Base-by-base conservation (phyloP, 2,329 filamentous ascomycete species). In the Botrytis fabae region DNA sequence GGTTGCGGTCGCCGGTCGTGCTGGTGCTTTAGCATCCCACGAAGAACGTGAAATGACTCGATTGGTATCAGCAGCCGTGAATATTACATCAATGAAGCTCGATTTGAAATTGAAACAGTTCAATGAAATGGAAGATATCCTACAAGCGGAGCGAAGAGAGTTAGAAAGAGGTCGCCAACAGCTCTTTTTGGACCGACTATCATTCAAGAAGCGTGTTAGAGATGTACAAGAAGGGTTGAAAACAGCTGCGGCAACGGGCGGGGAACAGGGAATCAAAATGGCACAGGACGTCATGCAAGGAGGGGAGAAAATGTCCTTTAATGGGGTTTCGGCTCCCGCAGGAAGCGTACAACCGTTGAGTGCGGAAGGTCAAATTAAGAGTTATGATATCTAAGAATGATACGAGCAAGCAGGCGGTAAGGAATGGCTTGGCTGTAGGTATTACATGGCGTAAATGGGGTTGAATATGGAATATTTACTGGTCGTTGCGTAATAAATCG, bases 1-100 rank as follows among this genome's bases (percentile, higher is more conserved):
- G 68, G 94, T 93, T 28, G 89, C 95, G 14, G 92, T 95, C 75
- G 95, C 95, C 20, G 94, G 93, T 2, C 93, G 96, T 74, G 90
- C 95, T 2, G 92, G 93, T 12, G 96, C 92, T 5, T 90, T 99
- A 48, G 95, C 95, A 42, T 98, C 95, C 4, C 94, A 98, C 78
- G 95, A 98, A 82, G 96, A 99, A 83, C 93, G 97, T 73, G 94
- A 98, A 83, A 96, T 98, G 89, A 97, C 95, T 32, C 92, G 94
- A 25, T 89, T 98, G 64, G 93, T 99, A 16, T 95, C 94, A 3
- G 92, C 94, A 9, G 94, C 94, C 0, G 93, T 97, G 70, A 99
- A 99, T 81, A 87, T 97, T 20, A 95, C 93, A n/a, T 86, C 98
- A 48, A 92, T 97, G 81, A 99, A 99, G 84, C 90, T 98, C 75